Conservation (phyloP, 2,329 filamentous ascomycete species). For the Exophiala sp. region DNA sequence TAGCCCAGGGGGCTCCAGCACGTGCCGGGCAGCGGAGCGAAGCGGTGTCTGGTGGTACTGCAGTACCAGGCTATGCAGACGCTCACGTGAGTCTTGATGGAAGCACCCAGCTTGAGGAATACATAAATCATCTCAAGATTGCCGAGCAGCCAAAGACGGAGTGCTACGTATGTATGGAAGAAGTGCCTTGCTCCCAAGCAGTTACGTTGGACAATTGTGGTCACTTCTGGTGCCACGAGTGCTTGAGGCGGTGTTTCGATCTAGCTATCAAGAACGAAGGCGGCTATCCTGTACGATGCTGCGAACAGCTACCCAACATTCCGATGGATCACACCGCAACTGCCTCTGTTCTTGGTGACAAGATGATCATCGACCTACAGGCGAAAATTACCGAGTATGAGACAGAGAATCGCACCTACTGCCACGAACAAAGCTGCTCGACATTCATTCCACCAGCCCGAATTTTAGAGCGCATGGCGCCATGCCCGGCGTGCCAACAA, state of each 20-base stretch:
- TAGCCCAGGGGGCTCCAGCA: background rate
- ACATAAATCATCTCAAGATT: constrained; percentile 1
- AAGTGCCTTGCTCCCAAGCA: background rate
- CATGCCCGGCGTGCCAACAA: constrained; percentile 43
- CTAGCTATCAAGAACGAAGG: constrained; percentile 11
- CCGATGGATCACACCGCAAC: constrained; percentile 1
- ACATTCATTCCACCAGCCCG: constrained; percentile 43
- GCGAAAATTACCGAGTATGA: constrained; percentile 50
- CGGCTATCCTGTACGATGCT: constrained; percentile 16
- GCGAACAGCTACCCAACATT: background rate
- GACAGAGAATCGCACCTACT: constrained; percentile 52
- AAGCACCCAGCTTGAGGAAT: constrained; percentile 3
- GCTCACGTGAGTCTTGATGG: constrained; percentile 2
- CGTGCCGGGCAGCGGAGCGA: background rate
- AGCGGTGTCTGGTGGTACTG: constrained; percentile 2
- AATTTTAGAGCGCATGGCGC: constrained; percentile 36
- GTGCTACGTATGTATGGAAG: constrained; percentile 7
- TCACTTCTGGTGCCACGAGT: constrained; percentile 18
- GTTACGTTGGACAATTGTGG: constrained; percentile 3
- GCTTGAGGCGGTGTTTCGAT: constrained; percentile 5
- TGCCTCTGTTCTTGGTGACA: background rate
- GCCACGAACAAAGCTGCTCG: constrained; percentile 43
- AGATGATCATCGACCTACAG: constrained; percentile 32
- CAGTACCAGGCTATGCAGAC: constrained; percentile 6
- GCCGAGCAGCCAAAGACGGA: constrained; percentile 6